Evolutionary conservation across 169 alveolate species (phyloP), one percentile per base, ranked within the genome.

Genomic region (Plasmodium ovale): DNA sequence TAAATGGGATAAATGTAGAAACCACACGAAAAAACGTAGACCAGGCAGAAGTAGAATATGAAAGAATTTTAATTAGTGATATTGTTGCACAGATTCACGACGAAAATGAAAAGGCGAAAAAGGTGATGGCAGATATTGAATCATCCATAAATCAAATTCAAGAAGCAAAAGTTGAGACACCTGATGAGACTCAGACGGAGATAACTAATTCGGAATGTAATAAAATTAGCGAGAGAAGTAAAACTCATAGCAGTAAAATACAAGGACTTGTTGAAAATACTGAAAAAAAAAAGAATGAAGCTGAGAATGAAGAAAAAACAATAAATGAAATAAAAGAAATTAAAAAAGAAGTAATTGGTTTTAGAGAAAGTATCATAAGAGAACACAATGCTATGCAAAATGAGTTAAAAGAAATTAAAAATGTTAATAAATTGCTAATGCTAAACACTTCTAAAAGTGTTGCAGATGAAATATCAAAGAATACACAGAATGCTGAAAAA

Each of bases 31-130:
- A 58, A 14, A 37, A 16, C 6, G 69, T 58, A 58, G 21, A 58
- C 21, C 9, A 21, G 12, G 35, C 69, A 4, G n/a, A 14, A 58
- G 3, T 58, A 58, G 44, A 58, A 58, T 58, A 58, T 12, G 69
- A 3, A 58, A 58, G 69, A 58, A 58, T 58, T 58, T 58, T 58
- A 23, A 58, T 58, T 58, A 3, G 23, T 58, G 39, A 58, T 23
- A 29, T 29, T 58, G 35, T 58, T 12, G 14, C n/a, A 23, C 5
- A 23, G 1, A 58, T 58, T 6, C 3, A 23, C 3, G 21, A 58
- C 5, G 69, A 58, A 58, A 3, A 4, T 23, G 42, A 3, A 5
- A 23, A 58, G 27, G 33, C 27, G 1, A 58, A 58, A 19, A 16
- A 58, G 21, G 69, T 12, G 21, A 12, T 58, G 21, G 1, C 2